A percentile compares a stretch with the other conserved stretches of the same genome.
phyloP scores from a whole-genome alignment of 2,329 filamentous ascomycete genomes.

The Sporothrix pseudoabietina region DNA sequence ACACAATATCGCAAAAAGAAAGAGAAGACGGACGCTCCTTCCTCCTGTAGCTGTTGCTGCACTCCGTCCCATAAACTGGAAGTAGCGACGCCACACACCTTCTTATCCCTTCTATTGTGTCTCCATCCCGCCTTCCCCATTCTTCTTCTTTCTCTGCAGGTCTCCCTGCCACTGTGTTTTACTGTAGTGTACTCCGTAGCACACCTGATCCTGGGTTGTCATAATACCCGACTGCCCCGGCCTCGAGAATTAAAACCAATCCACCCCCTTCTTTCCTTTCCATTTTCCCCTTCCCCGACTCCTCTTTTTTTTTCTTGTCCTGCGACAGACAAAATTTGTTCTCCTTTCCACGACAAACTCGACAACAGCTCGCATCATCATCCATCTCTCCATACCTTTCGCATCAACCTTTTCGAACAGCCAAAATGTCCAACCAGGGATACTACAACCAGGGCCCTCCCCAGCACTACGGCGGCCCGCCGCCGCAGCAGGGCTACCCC shows the following conservation, averaged over 20 bases:
- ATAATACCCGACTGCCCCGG: constrained; percentile 19
- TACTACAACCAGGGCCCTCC: constrained; percentile 45
- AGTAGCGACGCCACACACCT: constrained; percentile 13
- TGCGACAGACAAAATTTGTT: constrained; percentile 2
- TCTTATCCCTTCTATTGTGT: background rate
- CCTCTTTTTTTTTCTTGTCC: constrained; percentile 18
- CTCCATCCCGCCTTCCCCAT: constrained; percentile 11
- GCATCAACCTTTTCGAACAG: background rate
- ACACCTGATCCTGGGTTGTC: background rate
- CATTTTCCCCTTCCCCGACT: background rate
- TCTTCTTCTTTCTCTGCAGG: background rate
- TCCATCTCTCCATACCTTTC: background rate
- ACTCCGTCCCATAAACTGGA: background rate
- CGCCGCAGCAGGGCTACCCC: constrained; percentile 42
- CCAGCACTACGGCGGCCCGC: constrained; percentile 35
- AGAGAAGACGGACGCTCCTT: background rate
- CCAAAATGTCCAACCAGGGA: constrained; percentile 43
- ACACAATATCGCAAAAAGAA: background rate
- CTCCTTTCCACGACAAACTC: background rate
- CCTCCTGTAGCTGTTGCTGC: background rate
- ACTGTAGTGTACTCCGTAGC: background rate
- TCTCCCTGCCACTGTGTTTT: constrained; percentile 17
- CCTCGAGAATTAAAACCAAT: constrained; percentile 23
- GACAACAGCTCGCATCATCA: background rate
- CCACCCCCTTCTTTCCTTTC: background rate